Conservation (phyloP, 2,329 filamentous ascomycete genomes). For the Periglandula ipomoeae region DNA sequence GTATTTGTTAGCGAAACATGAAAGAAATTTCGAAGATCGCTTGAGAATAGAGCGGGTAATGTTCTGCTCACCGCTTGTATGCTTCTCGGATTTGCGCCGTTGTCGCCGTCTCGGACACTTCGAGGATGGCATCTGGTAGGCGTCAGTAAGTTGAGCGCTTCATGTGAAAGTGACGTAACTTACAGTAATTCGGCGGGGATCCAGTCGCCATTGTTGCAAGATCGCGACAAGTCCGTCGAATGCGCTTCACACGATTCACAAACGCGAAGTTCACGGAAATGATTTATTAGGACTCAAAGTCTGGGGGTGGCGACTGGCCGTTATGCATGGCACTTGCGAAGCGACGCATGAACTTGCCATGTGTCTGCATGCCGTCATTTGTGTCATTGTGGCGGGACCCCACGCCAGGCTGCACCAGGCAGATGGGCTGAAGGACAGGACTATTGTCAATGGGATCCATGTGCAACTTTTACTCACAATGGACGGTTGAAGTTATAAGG, state of each 20-base stretch:
- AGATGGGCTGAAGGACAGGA: too few species aligned
- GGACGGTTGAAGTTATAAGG: too few species aligned
- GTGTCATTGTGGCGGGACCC: too few species aligned
- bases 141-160: not conserved
- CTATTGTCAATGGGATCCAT: too few species aligned
- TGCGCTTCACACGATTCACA: not conserved
- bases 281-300: not conserved
- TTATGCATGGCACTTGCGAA: too few species aligned
- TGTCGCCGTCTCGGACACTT: slow-evolving; percentile 62
- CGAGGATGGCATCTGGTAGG: slow-evolving; percentile 60
- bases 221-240: not conserved
- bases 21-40: not conserved
- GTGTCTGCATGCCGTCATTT: too few species aligned
- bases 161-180: slow-evolving; percentile 13
- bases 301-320: too few species aligned
- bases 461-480: too few species aligned
- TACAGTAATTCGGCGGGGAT: slow-evolving; percentile 51
- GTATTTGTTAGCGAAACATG: not conserved
- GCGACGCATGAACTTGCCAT: too few species aligned
- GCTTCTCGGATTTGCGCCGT: slow-evolving; percentile 83
- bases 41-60: not conserved
- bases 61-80: slow-evolving; percentile 65
- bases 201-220: slow-evolving; percentile 25
- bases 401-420: too few species aligned
- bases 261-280: not conserved